Conservation (phyloP, 331 rosid species). For the Pyracantha coccinea region DNA sequence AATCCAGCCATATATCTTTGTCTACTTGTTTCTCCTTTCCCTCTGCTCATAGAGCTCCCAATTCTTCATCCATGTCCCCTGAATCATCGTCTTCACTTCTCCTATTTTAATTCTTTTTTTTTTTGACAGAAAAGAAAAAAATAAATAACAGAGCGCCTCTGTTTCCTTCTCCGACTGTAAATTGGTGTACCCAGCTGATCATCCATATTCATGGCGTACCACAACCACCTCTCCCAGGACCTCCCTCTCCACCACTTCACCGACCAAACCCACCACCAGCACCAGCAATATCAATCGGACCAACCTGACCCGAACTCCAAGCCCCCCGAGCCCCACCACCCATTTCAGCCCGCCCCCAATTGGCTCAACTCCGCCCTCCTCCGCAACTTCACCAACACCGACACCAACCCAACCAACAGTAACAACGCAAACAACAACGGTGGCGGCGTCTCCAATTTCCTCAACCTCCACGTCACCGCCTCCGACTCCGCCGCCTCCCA, state of each 20-base stretch:
- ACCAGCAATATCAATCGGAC: slow-evolving; percentile 12
- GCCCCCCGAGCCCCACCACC: slow-evolving; percentile 33
- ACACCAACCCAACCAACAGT: neutral
- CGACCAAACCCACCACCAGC: slow-evolving; percentile 46
- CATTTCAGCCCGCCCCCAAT: slow-evolving; percentile 65
- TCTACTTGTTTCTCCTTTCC: neutral
- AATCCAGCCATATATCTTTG: neutral
- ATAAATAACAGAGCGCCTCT: neutral
- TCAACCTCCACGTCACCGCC: slow-evolving; percentile 71
- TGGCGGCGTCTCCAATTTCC: slow-evolving; percentile 39
- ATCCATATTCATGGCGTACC: slow-evolving; percentile 62
- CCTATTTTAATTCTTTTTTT: neutral
- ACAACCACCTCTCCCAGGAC: slow-evolving; percentile 58
- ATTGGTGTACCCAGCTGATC: neutral
- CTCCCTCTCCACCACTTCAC: slow-evolving; percentile 74
- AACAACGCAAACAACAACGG: slow-evolving; percentile 11
- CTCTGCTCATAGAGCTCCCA: neutral
- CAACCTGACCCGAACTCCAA: slow-evolving; percentile 41
- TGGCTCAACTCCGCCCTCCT: slow-evolving; percentile 99
- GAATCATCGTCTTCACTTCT: neutral
- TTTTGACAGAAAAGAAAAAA: neutral
- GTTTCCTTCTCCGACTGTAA: neutral
- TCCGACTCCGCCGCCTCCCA: slow-evolving; percentile 53
- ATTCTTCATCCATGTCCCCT: neutral
- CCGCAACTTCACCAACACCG: slow-evolving; percentile 27